Evolutionary conservation across 148 eudicot species (phyloP).

Genomic region (Rhododendron kiyosumense): DNA sequence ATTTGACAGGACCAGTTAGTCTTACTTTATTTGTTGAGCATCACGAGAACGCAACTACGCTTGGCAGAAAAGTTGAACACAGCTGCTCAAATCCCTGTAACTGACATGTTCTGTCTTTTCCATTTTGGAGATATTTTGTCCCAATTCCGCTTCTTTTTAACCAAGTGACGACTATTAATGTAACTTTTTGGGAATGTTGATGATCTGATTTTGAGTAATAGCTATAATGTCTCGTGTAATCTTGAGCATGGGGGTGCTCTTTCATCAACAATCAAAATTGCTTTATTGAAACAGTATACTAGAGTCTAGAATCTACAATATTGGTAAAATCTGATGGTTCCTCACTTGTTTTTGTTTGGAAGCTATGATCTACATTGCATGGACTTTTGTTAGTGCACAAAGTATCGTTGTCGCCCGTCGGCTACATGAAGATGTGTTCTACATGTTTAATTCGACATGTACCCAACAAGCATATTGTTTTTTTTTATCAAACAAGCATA

Average conservation of each 20-base stretch:
- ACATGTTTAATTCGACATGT: too few species aligned
- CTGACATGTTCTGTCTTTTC: background rate
- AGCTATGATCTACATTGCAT: background rate
- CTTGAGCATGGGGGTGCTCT: background rate
- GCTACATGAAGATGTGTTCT: too few species aligned
- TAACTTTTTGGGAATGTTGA: background rate
- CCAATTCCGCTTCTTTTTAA: background rate
- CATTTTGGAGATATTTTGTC: background rate
- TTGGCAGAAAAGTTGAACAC: slow-evolving; percentile 61
- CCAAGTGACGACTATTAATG: background rate
- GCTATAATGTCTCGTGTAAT: background rate
- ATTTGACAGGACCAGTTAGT: slow-evolving; percentile 72
- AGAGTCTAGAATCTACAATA: background rate
- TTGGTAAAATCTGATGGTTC: background rate
- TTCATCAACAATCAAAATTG: background rate
- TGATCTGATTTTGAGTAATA: background rate
- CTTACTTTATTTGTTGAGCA: slow-evolving; percentile 73
- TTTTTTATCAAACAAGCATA: too few species aligned
- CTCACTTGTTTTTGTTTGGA: background rate
- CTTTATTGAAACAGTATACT: background rate
- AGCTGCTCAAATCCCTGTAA: slow-evolving; percentile 85
- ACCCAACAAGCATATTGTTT: background rate
- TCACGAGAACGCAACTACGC: slow-evolving; percentile 60
- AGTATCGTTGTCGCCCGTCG: too few species aligned
- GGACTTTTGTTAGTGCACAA: background rate